These are phyloP conservation scores for Ceratocystis destructans DNA, from an alignment of 2,329 filamentous ascomycete genomes.

Conservation along the genomic window DNA sequence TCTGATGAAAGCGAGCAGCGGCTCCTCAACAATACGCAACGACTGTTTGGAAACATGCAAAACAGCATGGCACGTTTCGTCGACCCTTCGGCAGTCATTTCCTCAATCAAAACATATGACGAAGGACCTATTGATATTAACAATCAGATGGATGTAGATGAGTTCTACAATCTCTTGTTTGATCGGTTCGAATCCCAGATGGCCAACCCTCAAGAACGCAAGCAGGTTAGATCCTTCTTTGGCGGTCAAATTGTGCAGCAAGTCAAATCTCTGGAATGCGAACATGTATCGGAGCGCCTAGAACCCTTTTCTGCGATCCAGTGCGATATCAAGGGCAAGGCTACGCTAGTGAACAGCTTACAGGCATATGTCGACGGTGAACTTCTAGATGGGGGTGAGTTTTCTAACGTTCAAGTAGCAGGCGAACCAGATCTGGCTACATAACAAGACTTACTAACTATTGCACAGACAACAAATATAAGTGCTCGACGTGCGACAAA, in stretches of 20 bases:
- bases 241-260: constrained; percentile 87
- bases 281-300: constrained; percentile 78
- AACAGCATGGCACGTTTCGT: constrained; percentile 60
- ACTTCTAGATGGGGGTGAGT: constrained; percentile 73
- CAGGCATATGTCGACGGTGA: constrained; percentile 94
- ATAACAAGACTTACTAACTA: constrained; percentile 21
- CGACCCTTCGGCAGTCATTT: constrained; percentile 59
- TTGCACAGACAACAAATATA: constrained; percentile 79
- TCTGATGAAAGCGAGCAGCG: constrained; percentile 45
- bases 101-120: constrained; percentile 68
- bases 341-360: constrained; percentile 68
- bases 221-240: constrained; percentile 67
- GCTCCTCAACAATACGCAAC: constrained; percentile 64
- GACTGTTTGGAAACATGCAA: constrained; percentile 75
- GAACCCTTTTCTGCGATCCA: constrained; percentile 92
- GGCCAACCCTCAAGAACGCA: constrained; percentile 50
- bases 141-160: constrained; percentile 94
- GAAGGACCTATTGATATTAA: constrained; percentile 71
- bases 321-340: constrained; percentile 90
- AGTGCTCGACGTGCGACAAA: constrained; percentile 76
- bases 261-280: constrained; percentile 86
- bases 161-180: constrained; percentile 90
- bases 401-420: no score
- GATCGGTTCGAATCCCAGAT: constrained; percentile 83
- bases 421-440: neutral